Evolutionary conservation across 164 flowering plant species (phyloP), one percentile per base, ranked within the genome.

Genomic region (Litsea cubeba): DNA sequence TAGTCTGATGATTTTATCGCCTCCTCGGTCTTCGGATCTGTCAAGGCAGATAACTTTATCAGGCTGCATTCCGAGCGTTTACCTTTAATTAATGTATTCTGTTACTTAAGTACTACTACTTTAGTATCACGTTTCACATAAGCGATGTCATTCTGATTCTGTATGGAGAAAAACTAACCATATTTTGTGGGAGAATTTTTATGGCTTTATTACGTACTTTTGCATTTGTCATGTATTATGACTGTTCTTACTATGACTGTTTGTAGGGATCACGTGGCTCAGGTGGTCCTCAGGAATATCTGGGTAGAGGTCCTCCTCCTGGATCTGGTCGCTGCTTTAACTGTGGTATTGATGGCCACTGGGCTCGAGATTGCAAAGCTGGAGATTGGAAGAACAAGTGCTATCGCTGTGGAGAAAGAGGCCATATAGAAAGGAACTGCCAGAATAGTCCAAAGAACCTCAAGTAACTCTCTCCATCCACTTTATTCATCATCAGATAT

Each of bases 331-430:
- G 98, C 51, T 94, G 98, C 83, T 94, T 92, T 80, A 94, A 94
- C 71, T 94, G 98, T 85, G 98, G 98, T 1, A 62, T 94, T 76
- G 98, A 94, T 79, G 98, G 98, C 5, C 98, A 94, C 72, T 94
- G 98, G 98, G 98, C 98, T 46, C 87, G 98, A 49, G 98, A 94
- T 75, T 94, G 98, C 85, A 94, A 90, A 80, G 96, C 98, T 71
- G 97, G 98, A 18, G 98, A 94, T 78, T 94, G 97, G 98, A 94
- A 94, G 81, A 94, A 94, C 79, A 92, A 89, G 82, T 94, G 98
- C 74, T 92, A 94, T 65, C 97, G 97, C 50, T 94, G 97, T 81
- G 98, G 98, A 0, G 92, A 90, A 74, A 78, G 94, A 67, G 97
- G 95, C 25, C 97, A 94, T 71, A 89, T 90, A n/a, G 96, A 92